Conservation (phyloP, 495 filamentous ascomycete species). For the Hyphodiscus hymeniophilus region DNA sequence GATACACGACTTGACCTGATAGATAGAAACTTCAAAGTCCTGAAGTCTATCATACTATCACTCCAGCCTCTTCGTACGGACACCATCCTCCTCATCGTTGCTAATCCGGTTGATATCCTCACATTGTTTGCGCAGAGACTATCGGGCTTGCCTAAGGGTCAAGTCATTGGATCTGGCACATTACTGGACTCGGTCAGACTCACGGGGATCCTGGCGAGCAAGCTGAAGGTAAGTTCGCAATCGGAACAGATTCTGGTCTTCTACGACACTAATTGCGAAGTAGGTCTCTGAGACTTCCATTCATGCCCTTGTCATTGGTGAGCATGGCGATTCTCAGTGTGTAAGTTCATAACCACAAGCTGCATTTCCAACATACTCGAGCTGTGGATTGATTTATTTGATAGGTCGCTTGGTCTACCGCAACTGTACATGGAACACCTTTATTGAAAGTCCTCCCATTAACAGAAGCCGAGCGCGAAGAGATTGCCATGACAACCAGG, state of each 20-base stretch:
- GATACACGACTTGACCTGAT: conserved; percentile 33
- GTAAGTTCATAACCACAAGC: conserved; percentile 2
- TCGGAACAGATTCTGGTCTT: neutral
- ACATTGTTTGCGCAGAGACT: conserved; percentile 31
- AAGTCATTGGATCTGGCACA: conserved; percentile 36
- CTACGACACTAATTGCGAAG: neutral
- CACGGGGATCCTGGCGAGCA: conserved; percentile 29
- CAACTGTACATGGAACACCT: conserved; percentile 24
- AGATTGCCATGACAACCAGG: conserved; percentile 26
- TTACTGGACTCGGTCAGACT: conserved; percentile 34
- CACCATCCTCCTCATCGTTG: conserved; percentile 34
- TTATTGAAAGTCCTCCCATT: conserved; percentile 22
- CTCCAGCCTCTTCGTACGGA: conserved; percentile 32
- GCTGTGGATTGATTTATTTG: too few species aligned
- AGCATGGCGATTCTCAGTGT: conserved; percentile 33
- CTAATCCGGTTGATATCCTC: conserved; percentile 42
- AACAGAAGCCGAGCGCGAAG: conserved; percentile 6
- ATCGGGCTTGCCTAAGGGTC: conserved; percentile 27
- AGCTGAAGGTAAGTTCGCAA: conserved; percentile 22
- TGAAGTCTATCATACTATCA: conserved; percentile 26
- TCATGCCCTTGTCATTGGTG: conserved; percentile 33
- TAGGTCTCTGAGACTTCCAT: conserved; percentile 30
- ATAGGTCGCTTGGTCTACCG: conserved; percentile 34
- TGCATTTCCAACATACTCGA: neutral
- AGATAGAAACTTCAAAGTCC: conserved; percentile 32